Conservation (phyloP, 352 stramenopile species). For the Pythium myriotylum region DNA sequence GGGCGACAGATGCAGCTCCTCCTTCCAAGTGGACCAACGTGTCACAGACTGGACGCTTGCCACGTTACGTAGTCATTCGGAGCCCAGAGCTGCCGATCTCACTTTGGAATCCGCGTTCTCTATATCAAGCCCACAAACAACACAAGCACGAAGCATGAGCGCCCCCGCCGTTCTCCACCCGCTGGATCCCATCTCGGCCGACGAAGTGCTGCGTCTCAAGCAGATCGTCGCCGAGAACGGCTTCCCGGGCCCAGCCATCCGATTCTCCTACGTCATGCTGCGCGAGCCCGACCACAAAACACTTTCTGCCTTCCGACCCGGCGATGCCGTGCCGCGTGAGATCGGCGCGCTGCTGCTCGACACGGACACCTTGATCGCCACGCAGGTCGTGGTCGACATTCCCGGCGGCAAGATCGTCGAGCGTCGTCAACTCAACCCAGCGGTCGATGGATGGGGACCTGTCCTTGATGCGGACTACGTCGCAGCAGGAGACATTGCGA, state of each 20-base stretch:
- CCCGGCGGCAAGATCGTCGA: conserved; percentile 34
- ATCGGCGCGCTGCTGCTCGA: conserved; percentile 46
- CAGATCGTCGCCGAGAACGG: conserved; percentile 43
- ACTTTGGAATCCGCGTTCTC: no score
- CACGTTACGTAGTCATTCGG: no score
- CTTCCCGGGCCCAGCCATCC: conserved; percentile 35
- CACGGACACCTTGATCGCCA: conserved; percentile 32
- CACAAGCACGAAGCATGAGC: no score
- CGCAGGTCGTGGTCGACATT: conserved; percentile 50
- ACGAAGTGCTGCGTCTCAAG: conserved; percentile 47
- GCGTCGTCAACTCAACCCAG: conserved; percentile 37
- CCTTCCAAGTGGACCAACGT: no score
- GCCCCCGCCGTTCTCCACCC: conserved; percentile 33
- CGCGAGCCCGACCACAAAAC: conserved; percentile 51
- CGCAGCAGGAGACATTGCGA: conserved; percentile 44
- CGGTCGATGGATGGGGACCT: conserved; percentile 45
- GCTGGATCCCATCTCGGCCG: conserved; percentile 47
- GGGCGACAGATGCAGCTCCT: no score
- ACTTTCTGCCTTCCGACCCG: conserved; percentile 35
- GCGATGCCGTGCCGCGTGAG: conserved; percentile 43
- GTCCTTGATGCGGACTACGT: conserved; percentile 54
- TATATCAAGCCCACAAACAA: no score
- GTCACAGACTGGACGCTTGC: no score
- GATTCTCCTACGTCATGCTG: conserved; percentile 59
- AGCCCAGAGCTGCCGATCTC: no score